Evolutionary conservation across 2,329 filamentous ascomycete genomes (phyloP).

Genomic region (Fusarium algeriense): DNA sequence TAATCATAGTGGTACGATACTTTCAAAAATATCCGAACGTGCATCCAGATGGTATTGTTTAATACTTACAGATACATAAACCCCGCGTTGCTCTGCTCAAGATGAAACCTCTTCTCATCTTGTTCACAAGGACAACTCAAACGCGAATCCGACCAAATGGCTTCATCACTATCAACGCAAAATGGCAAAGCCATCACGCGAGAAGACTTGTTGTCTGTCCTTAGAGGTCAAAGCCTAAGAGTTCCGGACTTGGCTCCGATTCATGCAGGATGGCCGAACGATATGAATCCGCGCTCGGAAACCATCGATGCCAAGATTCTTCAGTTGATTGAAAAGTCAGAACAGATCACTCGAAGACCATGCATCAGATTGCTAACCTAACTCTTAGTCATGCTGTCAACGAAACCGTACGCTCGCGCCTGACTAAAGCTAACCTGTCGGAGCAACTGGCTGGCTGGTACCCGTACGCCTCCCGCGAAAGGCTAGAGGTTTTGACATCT

Average conservation of each 20-base stretch:
- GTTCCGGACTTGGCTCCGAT: background rate
- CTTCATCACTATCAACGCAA: background rate
- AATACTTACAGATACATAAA: too few relatives aligned
- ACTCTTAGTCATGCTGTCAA: background rate
- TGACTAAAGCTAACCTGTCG: background rate
- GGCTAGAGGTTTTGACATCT: background rate
- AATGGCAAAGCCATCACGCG: background rate
- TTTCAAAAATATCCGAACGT: rapidly evolving
- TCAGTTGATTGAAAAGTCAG: background rate
- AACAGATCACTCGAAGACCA: rapidly evolving
- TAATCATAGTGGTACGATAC: background rate
- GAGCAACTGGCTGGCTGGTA: background rate
- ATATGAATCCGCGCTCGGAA: background rate
- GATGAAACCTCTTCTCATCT: too few relatives aligned
- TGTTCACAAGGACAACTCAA: rapidly evolving
- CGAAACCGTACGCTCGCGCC: background rate
- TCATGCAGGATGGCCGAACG: background rate
- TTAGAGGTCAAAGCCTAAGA: background rate
- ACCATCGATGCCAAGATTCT: background rate
- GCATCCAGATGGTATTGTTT: too few relatives aligned
- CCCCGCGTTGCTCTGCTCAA: background rate
- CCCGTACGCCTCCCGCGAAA: background rate
- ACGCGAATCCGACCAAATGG: background rate
- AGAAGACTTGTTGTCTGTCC: background rate
- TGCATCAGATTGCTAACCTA: background rate